Conservation (phyloP, 140 eudicot genomes). For the Ambrosia hybrid region DNA sequence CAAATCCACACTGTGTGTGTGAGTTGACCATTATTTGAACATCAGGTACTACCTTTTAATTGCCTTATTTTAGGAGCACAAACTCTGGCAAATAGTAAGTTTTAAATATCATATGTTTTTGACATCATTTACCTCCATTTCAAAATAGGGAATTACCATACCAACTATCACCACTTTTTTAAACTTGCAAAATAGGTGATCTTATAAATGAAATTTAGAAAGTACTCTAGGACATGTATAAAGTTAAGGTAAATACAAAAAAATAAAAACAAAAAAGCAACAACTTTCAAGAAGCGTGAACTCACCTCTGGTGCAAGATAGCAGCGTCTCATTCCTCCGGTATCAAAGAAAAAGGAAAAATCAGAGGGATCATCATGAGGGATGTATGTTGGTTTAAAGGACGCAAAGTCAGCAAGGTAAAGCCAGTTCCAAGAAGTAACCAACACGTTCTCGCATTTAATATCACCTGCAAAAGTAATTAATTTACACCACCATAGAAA, state of each 20-base stretch:
- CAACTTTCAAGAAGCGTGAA: conserved; percentile 5
- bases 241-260: conserved; percentile 3
- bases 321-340: conserved; percentile 98
- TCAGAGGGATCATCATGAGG: conserved; percentile 98
- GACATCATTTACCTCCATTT: not conserved
- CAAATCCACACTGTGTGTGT: not conserved
- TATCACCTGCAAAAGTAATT: conserved; percentile 65
- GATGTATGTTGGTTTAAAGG: conserved; percentile 95
- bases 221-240: not conserved
- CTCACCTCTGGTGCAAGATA: conserved; percentile 98
- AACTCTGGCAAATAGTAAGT: not conserved
- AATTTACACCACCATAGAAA: not conserved
- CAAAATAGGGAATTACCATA: not conserved
- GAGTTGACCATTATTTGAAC: not conserved
- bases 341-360: conserved; percentile 93
- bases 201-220: not conserved
- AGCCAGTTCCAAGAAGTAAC: conserved; percentile 99
- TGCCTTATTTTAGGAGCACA: not conserved
- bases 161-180: not conserved
- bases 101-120: not conserved
- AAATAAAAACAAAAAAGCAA: conserved; percentile 14
- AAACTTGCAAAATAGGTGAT: conserved; percentile 1
- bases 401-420: conserved; percentile 95
- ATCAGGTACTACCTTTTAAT: conserved; percentile 5
- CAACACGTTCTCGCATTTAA: conserved; percentile 96